Base-by-base conservation (phyloP, 2,329 filamentous ascomycete genomes). In the Stenocarpella maydis region DNA sequence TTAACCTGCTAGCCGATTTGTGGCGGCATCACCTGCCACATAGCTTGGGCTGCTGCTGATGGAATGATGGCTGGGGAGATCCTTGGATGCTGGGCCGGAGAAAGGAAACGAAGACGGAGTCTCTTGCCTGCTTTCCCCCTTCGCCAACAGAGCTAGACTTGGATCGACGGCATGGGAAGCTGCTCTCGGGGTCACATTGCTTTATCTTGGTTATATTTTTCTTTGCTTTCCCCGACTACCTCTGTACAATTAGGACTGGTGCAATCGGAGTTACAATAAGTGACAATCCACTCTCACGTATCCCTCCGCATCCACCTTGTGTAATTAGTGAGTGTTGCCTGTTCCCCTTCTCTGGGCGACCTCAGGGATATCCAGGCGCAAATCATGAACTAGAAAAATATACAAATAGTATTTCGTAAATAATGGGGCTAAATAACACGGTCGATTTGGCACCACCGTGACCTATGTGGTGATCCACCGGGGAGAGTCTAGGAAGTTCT, bases 181-280 rank as follows among this genome's bases (percentile, higher is more conserved):
- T 58, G 21, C 54, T 28, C 41, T 6, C 43, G 34, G 21, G 21
- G 28, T n/a, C 37, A 43, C 54, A 43, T 24, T 24, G 1, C 12
- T 12, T 21, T 39, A 2, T 15, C n/a, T 21, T 39, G 37, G 19
- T 28, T 31, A 31, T 10, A 5, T 41, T 55, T 3, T 55, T 17
- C 10, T 3, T 3, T 39, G 14, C 14, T 55, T 24, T 39, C 26
- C 34, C 4, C 10, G 31, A 58, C 21, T 58, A 58, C 54, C 54
- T 58, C 54, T 58, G 54, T 58, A 58, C 54, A 58, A 58, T 58
- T 58, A 58, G 54, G 54, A 24, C 54, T 41, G 54, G 9, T 14
- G 41, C 15, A 28, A 26, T 43, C 6, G 37, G 54, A 41, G 8
- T 58, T 37, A 8, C 9, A 34, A 34, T 34, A n/a, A n/a, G n/a